Base-by-base conservation (phyloP, 352 stramenopile species). In the Thraustotheca clavata region DNA sequence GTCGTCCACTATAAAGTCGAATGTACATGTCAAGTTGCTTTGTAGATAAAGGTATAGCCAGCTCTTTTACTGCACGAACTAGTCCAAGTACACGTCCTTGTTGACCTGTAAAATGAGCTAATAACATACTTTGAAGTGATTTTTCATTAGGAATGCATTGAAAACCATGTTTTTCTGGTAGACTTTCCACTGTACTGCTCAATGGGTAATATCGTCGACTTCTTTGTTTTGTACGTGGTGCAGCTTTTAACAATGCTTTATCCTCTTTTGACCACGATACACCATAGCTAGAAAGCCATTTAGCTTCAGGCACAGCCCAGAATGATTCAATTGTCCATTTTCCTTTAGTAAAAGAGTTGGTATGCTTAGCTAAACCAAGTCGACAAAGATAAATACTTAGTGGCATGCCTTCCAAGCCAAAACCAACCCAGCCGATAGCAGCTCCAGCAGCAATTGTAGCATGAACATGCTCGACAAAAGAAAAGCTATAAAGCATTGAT, bases 1-100 rank as follows among this genome's bases (percentile, higher is more conserved):
- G 83, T 0, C 83, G 77, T 1, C 80, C 83, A 0, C 73, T 80
- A 62, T 86, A 91, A 24, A 75, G 68, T 18, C 80, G 81, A 49
- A 91, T 59, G 49, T 91, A 79, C 77, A 82, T 81, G 32, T 93
- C 78, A 31, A 93, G 62, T 59, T 90, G 80, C 1, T 80, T 78
- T 62, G 79, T 87, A 38, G 83, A 82, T 31, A 93, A 77, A 1
- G 79, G 77, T 12, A 80, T 87, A 1, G 59, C 71, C 20, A 82
- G 87, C n/a, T 65, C 60, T 22, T 57, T 57, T 16, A 91, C 61
- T 0, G 76, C 80, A 18, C 72, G 69, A 6, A 88, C 71, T 35
- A 93, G 68, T 1, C 71, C 74, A 20, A 74, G 60, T 12, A 86
- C 75, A 9, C 80, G 73, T 1, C 81, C 80, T 41, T 91, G 83